Evolutionary conservation across 1,139 yeast genomes (phyloP).

Genomic region (Taiozyma sp.): DNA sequence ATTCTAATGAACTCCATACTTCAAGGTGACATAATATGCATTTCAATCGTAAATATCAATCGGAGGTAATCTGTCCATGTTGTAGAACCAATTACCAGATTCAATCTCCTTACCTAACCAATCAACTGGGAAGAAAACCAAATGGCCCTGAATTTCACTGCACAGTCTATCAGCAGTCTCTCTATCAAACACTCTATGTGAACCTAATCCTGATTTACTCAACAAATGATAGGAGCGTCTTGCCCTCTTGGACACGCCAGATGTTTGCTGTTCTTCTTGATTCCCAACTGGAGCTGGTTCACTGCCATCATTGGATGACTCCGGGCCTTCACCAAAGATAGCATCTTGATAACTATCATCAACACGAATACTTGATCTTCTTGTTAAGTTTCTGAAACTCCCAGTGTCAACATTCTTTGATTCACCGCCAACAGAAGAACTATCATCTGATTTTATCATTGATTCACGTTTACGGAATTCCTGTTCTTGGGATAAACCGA

Average conservation of each 20-base stretch:
- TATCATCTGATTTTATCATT: constrained; percentile 1
- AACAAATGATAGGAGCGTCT: constrained; percentile 34
- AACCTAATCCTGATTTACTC: constrained; percentile 34
- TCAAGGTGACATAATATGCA: not conserved
- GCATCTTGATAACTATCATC: constrained; percentile 4
- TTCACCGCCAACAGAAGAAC: not conserved
- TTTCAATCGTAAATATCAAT: constrained; percentile 80
- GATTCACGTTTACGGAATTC: constrained; percentile 19
- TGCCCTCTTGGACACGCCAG: constrained; percentile 20
- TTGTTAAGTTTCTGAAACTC: not conserved
- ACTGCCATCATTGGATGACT: not conserved
- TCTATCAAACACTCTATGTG: constrained; percentile 60
- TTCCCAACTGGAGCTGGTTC: constrained; percentile 10
- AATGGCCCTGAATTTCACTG: constrained; percentile 76
- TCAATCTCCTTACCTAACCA: constrained; percentile 89
- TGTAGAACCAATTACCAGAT: constrained; percentile 91
- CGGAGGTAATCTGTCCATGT: constrained; percentile 91
- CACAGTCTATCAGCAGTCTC: constrained; percentile 73
- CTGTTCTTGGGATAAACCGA: constrained; percentile 43
- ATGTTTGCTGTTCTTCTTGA: not conserved
- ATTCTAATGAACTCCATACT: constrained; percentile 12
- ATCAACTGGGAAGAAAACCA: constrained; percentile 85
- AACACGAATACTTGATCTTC: constrained; percentile 8
- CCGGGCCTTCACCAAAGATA: constrained; percentile 3
- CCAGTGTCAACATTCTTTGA: not conserved